These are phyloP conservation scores for Xylaria sp. DNA, from an alignment of 2,329 filamentous ascomycete species.

Conservation along the genomic window DNA sequence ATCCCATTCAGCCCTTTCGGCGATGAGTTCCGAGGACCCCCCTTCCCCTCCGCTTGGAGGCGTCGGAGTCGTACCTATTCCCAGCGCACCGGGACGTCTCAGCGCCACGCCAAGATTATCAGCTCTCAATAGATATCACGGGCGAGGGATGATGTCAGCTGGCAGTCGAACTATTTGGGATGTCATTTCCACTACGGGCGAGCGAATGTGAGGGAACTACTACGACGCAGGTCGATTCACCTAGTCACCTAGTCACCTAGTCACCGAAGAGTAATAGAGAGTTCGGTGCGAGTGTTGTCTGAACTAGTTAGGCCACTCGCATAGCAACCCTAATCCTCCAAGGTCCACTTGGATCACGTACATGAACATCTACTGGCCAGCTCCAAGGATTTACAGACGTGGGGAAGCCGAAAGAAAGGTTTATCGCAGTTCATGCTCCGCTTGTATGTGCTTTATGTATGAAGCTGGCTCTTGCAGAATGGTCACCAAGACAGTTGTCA, in stretches of 20 bases:
- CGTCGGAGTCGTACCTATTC: constrained; percentile 22
- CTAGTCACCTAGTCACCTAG: too few relatives aligned
- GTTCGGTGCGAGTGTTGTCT: constrained; percentile 9
- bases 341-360: background rate
- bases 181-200: background rate
- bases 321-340: background rate
- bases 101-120: constrained; percentile 18
- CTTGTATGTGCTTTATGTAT: background rate
- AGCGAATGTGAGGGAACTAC: too few relatives aligned
- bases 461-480: background rate
- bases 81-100: constrained; percentile 28
- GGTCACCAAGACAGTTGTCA: background rate
- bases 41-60: too few relatives aligned
- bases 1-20: constrained; percentile 11
- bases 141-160: constrained; percentile 19
- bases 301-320: background rate
- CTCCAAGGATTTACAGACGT: too few relatives aligned
- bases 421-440: too few relatives aligned
- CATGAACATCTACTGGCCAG: too few relatives aligned
- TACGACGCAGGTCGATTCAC: too few relatives aligned
- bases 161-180: constrained; percentile 4
- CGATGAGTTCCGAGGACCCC: constrained; percentile 24
- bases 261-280: constrained; percentile 19
- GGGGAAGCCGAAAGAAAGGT: too few relatives aligned
- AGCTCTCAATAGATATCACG: constrained; percentile 10